Percentiles rank a stretch among this genome's conserved stretches.
These are phyloP conservation scores for Globisporangium spiculum DNA, from an alignment of 352 stramenopile genomes.

Conservation along the genomic window DNA sequence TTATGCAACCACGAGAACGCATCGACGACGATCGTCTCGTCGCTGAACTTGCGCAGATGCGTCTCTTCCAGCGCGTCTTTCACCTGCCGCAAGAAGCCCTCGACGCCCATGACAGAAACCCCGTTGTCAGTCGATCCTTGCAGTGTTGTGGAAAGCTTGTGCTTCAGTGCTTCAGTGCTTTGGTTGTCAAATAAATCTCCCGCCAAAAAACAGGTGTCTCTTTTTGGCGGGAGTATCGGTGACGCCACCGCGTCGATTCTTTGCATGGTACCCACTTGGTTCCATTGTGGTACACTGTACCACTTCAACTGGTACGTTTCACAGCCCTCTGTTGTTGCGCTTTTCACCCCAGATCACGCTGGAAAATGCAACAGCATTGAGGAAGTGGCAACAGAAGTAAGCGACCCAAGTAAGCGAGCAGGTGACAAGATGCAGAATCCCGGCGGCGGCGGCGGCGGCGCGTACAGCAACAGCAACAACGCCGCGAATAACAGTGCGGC, in stretches of 20 bases:
- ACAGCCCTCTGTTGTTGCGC: neutral
- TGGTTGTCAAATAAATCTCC: neutral
- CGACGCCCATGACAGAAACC: slow-evolving; percentile 46
- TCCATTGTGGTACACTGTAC: slow-evolving; percentile 12
- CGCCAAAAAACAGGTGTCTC: neutral
- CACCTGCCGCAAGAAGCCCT: slow-evolving; percentile 60
- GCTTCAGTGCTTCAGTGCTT: neutral
- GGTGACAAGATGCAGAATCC: slow-evolving; percentile 21
- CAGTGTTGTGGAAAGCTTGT: neutral
- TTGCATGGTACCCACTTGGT: neutral
- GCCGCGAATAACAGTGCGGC: slow-evolving; percentile 7
- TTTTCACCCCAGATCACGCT: neutral
- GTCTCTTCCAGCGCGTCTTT: slow-evolving; percentile 51
- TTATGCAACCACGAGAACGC: slow-evolving; percentile 82
- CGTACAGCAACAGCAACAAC: slow-evolving; percentile 19
- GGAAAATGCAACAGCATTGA: neutral
- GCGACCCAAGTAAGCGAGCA: neutral
- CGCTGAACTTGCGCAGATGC: slow-evolving; percentile 49
- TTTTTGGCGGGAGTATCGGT: neutral
- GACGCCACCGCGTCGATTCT: slow-evolving; percentile 18
- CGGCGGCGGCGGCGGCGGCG: neutral
- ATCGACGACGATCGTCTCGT: slow-evolving; percentile 62
- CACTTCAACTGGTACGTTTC: slow-evolving; percentile 1
- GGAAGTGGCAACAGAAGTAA: neutral
- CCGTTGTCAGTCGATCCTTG: no score